phyloP scores from a whole-genome alignment of 2,329 filamentous ascomycete species.

The Fragosphaeria purpurea region DNA sequence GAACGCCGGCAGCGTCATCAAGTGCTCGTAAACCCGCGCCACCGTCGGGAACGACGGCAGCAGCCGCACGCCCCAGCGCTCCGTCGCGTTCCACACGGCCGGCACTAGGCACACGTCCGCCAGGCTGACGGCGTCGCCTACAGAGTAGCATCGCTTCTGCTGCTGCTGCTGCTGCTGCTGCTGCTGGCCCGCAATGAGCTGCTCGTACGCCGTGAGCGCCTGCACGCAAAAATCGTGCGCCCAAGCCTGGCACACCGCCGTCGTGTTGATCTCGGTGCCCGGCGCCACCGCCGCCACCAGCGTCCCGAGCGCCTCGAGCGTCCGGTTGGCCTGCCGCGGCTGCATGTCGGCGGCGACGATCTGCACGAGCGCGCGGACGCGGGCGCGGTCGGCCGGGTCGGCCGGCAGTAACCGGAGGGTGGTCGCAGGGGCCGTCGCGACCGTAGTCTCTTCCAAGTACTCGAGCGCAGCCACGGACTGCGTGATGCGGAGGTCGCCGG shows the following conservation, averaged over 20 bases:
- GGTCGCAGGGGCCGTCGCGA: conserved; percentile 20
- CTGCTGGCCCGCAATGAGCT: conserved; percentile 18
- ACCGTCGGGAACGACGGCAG: conserved; percentile 34
- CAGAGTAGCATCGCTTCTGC: conserved; percentile 29
- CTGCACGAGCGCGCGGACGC: conserved; percentile 40
- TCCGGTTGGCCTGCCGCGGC: conserved; percentile 48
- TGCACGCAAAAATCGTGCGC: conserved; percentile 38
- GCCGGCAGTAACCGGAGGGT: conserved; percentile 37
- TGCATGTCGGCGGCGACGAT: conserved; percentile 50
- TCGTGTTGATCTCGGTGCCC: no score
- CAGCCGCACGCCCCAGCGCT: conserved; percentile 44
- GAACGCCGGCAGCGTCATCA: conserved; percentile 41
- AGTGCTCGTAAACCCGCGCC: conserved; percentile 30
- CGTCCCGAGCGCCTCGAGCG: conserved; percentile 38
- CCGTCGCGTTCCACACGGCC: conserved; percentile 43
- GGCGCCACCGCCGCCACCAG: no score
- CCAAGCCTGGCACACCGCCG: conserved; percentile 25
- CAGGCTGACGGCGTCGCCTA: conserved; percentile 44
- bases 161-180: no score
- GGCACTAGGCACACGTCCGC: conserved; percentile 51
- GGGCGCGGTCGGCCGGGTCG: conserved; percentile 33
- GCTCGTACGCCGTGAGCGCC: conserved; percentile 49
- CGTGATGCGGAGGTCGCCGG: neutral
- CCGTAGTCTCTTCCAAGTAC: conserved; percentile 47
- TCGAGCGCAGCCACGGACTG: conserved; percentile 51